Evolutionary conservation across 345 rosid species (phyloP), one percentile per base, ranked within the genome.

Genomic region (Trapa bicornis): DNA sequence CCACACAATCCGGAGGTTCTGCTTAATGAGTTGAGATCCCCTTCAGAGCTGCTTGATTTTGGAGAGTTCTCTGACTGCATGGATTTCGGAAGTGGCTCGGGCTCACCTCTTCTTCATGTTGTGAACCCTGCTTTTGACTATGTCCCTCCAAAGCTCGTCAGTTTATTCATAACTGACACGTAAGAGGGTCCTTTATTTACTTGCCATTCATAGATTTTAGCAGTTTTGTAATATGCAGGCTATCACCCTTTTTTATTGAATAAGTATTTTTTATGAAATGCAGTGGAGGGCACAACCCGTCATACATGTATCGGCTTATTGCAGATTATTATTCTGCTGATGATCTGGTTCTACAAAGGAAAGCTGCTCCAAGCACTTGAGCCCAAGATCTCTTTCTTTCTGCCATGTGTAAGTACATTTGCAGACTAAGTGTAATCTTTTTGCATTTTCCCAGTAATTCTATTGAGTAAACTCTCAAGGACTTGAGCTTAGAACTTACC

Each of bases 251-350:
- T n/a, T 35, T 1, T 11, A n/a, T 32, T 16, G 35, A 54, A 53
- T 70, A 68, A 38, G 69, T 56, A 48, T 39, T 38, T 41, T 33
- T 62, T 14, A 63, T 17, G 63, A 73, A 6, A 11, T 82, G 64
- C 87, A 95, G 99, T 16, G 99, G 97, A 76, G 99, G 97, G 70
- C 99, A 95, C 79, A 89, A 91, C 76, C 92, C 99, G 62, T 95
- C 96, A 16, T 91, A 91, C 80, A 85, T 95, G 96, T 95, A 91
- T 73, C 87, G 97, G 52, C 96, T 95, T 43, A 89, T 91, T 48
- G 96, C 96, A 2, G 99, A 95, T 75, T 89, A 91, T 83, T 95
- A 95, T 81, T 91, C 97, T 39, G 96, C 96, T 58, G 97, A 86
- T 82, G 97, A 95, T 78, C 78, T 95, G 82, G 96, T 91, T 70